Conservation (phyloP, 495 filamentous ascomycete genomes). For the Margaritispora aquatica region DNA sequence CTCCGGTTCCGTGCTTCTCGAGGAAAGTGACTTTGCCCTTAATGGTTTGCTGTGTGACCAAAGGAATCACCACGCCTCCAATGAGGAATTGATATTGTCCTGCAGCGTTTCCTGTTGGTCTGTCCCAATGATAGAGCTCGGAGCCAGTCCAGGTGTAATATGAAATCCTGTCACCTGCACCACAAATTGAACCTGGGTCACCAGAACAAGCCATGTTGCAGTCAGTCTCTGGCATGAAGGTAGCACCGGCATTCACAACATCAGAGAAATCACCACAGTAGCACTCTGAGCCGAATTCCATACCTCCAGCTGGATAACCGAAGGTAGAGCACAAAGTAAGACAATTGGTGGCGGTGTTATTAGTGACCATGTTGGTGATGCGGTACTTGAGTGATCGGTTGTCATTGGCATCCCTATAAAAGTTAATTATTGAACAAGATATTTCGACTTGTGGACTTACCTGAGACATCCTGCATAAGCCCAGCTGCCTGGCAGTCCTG, state of each 20-base stretch:
- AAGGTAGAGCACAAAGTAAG: slow-evolving; percentile 29
- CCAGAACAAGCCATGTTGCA: slow-evolving; percentile 45
- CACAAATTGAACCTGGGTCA: slow-evolving; percentile 45
- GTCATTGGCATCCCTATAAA: neutral
- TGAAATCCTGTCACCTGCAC: slow-evolving; percentile 41
- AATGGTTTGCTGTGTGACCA: slow-evolving; percentile 52
- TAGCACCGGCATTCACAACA: neutral
- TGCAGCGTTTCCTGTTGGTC: slow-evolving; percentile 43
- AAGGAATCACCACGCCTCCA: slow-evolving; percentile 50
- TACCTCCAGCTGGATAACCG: slow-evolving; percentile 34
- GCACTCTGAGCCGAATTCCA: slow-evolving; percentile 38
- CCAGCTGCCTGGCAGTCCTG: slow-evolving; percentile 17
- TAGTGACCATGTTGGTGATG: slow-evolving; percentile 1
- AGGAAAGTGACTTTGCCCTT: slow-evolving; percentile 59
- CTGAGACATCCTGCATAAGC: slow-evolving; percentile 13
- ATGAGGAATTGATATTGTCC: slow-evolving; percentile 51
- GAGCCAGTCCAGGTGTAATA: slow-evolving; percentile 22
- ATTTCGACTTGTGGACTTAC: neutral
- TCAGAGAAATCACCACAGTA: slow-evolving; percentile 10
- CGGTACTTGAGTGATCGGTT: slow-evolving; percentile 5
- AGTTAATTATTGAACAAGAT: neutral
- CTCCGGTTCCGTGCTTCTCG: slow-evolving; percentile 55
- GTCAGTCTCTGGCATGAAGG: slow-evolving; percentile 36
- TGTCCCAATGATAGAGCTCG: slow-evolving; percentile 8
- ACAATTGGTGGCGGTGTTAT: slow-evolving; percentile 23